Base-by-base conservation (phyloP, 257 asterid genomes). In the Voacanga thouarsii region DNA sequence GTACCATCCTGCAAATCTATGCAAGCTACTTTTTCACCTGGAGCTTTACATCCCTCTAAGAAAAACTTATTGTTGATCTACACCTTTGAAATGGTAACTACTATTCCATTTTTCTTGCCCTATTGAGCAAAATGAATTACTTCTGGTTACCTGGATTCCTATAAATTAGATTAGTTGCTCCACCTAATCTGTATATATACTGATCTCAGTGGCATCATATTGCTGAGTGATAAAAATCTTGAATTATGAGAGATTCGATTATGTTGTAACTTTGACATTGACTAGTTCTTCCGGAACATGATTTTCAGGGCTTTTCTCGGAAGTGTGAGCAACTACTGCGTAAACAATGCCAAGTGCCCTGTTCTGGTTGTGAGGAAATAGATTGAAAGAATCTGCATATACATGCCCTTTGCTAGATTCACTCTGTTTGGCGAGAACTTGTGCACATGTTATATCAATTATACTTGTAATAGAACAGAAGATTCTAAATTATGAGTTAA, bases 301-400 rank as follows among this genome's bases (percentile, higher is more conserved):
- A 64, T 21, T 33, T 72, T 67, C 83, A 91, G 94, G 92, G 88
- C 90, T 21, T 84, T 89, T 82, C 87, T 91, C 65, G 94, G 96
- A 77, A 91, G 96, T 75, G 92, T 91, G 69, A 89, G 94, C 89
- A 85, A 88, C 81, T 89, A 85, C 53, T 88, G 96, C 68, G 88
- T 88, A 24, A 88, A 88, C 86, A 86, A 85, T 79, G 91, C 92
- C 79, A 85, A 84, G 77, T 78, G 88, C 60, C 87, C 88, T 28
- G 94, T 89, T 88, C 87, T 91, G 43, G 87, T 89, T 72, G 94
- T 85, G 53, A 87, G 79, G 89, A 88, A 82, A 73, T 43, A 75
- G 28, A 72, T 30, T 63, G 55, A 73, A 39, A 33, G 61, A 50
- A 19, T 53, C 63, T 30, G 77, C 73, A 14, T 14, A 6, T 41